Evolutionary conservation across 441 rosid species (phyloP).

Genomic region (Croton laevigatus): DNA sequence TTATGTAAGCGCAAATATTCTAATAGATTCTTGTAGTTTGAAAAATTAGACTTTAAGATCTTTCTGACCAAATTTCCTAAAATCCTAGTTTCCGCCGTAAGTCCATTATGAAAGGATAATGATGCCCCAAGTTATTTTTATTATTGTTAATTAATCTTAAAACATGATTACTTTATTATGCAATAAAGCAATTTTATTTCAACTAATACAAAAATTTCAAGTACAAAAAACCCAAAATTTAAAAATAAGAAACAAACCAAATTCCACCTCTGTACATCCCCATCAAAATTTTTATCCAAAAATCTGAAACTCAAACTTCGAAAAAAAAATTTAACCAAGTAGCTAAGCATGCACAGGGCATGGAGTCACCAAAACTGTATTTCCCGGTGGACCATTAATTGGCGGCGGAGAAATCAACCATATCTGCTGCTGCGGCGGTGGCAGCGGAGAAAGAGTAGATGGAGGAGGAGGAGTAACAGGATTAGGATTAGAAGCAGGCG

Average conservation of each 20-base stretch:
- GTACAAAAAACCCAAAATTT: background rate
- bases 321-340: constrained; percentile 3
- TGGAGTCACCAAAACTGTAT: constrained; percentile 40
- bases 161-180: no score
- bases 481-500: constrained; percentile 24
- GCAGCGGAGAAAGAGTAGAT: no score
- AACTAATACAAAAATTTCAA: constrained; percentile 3
- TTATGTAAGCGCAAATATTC: no score
- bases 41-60: no score
- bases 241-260: background rate
- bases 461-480: constrained; percentile 37
- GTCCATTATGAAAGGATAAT: no score
- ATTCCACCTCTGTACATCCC: constrained; percentile 22
- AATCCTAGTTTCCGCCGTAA: no score
- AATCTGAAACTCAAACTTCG: background rate
- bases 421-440: constrained; percentile 38
- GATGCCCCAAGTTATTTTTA: no score
- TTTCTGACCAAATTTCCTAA: no score
- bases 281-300: background rate
- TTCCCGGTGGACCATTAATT: constrained; percentile 40
- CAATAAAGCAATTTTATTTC: constrained; percentile 9
- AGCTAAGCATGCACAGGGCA: constrained; percentile 60
- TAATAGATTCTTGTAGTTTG: no score
- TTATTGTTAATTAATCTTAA: no score
- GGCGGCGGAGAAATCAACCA: constrained; percentile 37